A percentile compares a stretch with the other conserved stretches of the same genome.
phyloP scores from a whole-genome alignment of 2,329 filamentous ascomycete genomes.

The Alternaria atra region DNA sequence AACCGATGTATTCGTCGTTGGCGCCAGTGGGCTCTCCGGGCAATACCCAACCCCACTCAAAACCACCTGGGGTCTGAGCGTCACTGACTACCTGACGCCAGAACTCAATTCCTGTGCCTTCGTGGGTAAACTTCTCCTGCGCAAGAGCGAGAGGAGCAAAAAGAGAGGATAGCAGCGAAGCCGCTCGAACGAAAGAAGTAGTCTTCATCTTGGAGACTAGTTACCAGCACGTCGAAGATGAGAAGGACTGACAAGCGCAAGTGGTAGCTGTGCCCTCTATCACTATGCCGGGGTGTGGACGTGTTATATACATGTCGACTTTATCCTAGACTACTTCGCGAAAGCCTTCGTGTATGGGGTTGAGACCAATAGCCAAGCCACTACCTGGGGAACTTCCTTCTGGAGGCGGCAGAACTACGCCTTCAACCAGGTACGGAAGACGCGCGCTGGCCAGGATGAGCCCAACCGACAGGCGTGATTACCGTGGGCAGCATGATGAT shows the following conservation, averaged over 20 bases:
- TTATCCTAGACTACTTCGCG: slow-evolving; percentile 32
- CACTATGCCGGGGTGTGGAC: slow-evolving; percentile 30
- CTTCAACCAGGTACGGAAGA: slow-evolving; percentile 42
- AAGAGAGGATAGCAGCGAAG: slow-evolving; percentile 50
- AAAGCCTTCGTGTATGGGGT: slow-evolving; percentile 23
- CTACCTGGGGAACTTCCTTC: slow-evolving; percentile 28
- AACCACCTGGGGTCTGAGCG: slow-evolving; percentile 44
- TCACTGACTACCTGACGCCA: slow-evolving; percentile 36
- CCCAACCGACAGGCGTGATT: slow-evolving; percentile 37
- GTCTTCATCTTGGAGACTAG: slow-evolving; percentile 45
- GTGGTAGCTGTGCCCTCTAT: slow-evolving; percentile 32
- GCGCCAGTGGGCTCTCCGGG: slow-evolving; percentile 31
- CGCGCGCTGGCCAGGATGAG: slow-evolving; percentile 20
- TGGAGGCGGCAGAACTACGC: slow-evolving; percentile 27
- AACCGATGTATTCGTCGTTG: slow-evolving; percentile 51
- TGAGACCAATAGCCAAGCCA: slow-evolving; percentile 32
- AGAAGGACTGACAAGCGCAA: slow-evolving; percentile 31
- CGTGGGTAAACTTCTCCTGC: slow-evolving; percentile 44
- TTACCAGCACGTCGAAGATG: slow-evolving; percentile 30
- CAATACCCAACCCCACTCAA: slow-evolving; percentile 48
- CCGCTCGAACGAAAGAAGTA: slow-evolving; percentile 45
- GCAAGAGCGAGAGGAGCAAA: slow-evolving; percentile 39
- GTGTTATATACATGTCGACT: slow-evolving; percentile 42
- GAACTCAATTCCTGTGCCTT: slow-evolving; percentile 45
- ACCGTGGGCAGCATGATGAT: slow-evolving; percentile 35